Evolutionary conservation across 2,329 filamentous ascomycete genomes (phyloP), one percentile per base, ranked within the genome.

Genomic region (Acrocalymma vagum): DNA sequence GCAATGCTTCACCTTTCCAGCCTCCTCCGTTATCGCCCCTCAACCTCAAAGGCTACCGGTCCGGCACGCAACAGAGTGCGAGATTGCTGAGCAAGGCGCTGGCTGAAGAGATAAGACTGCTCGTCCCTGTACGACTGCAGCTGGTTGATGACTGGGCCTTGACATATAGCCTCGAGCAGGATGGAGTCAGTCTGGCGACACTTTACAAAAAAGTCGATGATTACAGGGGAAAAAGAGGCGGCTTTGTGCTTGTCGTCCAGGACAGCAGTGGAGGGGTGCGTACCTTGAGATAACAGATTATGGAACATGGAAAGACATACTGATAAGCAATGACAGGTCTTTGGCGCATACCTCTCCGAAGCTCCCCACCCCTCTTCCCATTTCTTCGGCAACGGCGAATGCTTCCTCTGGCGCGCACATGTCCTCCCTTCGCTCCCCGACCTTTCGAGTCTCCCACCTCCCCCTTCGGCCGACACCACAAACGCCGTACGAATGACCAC

Each of bases 351-450:
- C 69, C 83, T 97, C 38, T 95, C 90, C 36, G 93, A 99, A 67
- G 79, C 88, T 34, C 92, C 93, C 9, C 88, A 87, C 56, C 89
- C 90, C 0, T 78, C 84, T 1, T 74, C 90, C 3, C 88, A 92
- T 51, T 99, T 96, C 76, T 99, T 89, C 69, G 94, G 94, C 60
- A 96, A 90, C 9, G 94, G 94, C 60, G 94, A 99, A 71, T 97
- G 93, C 72, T 99, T 95, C 70, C 82, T 95, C 51, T 95, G 90
- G 90, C 83, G 88, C 31, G 87, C 88, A 1, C 84, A 84, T 29
- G 72, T 87, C 4, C 75, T 92, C 22, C 77, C 84, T 2, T 72
- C 82, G 0, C 61, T 75, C 7, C 71, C 72, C 11, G 58, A 73
- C 23, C 63, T 81, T 7, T 68, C 76, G 3, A 76, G 75, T 9